Conservation (phyloP, 116 monocot species). For the Posidonia oceanica region DNA sequence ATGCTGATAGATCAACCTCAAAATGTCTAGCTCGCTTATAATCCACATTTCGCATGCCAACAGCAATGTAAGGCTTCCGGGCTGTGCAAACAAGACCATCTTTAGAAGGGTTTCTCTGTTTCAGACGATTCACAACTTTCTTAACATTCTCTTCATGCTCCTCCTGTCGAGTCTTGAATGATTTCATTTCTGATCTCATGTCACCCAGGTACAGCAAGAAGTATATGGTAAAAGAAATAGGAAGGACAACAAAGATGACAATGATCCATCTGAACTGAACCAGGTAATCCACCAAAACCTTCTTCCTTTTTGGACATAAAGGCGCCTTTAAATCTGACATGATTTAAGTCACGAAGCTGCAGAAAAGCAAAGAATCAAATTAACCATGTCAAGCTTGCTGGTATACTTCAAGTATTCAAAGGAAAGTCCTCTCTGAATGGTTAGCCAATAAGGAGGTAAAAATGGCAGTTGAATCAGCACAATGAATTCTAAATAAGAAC, state of each 20-base stretch:
- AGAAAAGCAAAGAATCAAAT: background rate
- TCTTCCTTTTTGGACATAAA: constrained; percentile 55
- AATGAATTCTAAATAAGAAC: no score
- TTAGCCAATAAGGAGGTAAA: no score
- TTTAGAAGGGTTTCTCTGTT: constrained; percentile 40
- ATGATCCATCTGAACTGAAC: constrained; percentile 65
- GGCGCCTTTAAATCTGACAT: constrained; percentile 25
- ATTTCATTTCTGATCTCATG: constrained; percentile 36
- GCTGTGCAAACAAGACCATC: constrained; percentile 79
- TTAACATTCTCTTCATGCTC: constrained; percentile 59
- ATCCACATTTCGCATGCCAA: constrained; percentile 75
- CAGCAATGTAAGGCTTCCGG: constrained; percentile 55
- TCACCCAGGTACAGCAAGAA: constrained; percentile 55
- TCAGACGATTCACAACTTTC: constrained; percentile 52
- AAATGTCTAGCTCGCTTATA: constrained; percentile 72
- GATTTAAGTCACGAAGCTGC: background rate
- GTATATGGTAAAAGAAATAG: constrained; percentile 41
- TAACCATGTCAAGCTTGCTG: no score
- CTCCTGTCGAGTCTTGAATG: constrained; percentile 37
- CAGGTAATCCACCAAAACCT: constrained; percentile 41
- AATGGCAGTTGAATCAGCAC: no score
- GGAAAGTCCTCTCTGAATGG: no score
- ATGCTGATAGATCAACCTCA: constrained; percentile 57
- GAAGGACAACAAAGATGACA: constrained; percentile 70
- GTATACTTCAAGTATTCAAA: no score